Percentiles rank a stretch among this genome's conserved stretches.
phyloP scores from a whole-genome alignment of 441 rosid species.

The Populus tomentosa region DNA sequence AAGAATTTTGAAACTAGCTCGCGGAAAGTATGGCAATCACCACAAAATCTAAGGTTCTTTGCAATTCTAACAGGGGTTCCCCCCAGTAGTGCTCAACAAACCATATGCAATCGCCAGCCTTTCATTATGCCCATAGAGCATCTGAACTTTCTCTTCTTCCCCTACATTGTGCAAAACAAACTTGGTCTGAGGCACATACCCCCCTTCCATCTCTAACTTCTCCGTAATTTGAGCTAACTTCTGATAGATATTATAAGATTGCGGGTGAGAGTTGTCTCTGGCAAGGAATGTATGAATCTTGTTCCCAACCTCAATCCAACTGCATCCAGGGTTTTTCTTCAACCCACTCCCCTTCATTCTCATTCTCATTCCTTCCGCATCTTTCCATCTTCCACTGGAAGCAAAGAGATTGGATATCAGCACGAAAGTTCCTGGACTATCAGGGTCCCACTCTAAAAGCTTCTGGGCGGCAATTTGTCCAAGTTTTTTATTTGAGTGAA shows the following conservation, averaged over 20 bases:
- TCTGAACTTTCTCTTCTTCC: conserved; percentile 63
- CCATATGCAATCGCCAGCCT: conserved; percentile 80
- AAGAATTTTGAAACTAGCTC: no score
- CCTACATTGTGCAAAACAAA: conserved; percentile 58
- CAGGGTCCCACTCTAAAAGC: conserved; percentile 51
- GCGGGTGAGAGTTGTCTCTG: conserved; percentile 35
- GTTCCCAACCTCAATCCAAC: conserved; percentile 74
- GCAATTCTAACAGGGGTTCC: conserved; percentile 48
- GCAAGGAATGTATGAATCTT: conserved; percentile 32
- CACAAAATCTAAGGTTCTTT: conserved; percentile 59
- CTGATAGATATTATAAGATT: conserved; percentile 45
- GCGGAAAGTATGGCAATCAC: no score
- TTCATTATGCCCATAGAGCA: conserved; percentile 78
- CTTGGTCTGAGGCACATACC: conserved; percentile 65
- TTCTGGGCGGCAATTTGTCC: conserved; percentile 68
- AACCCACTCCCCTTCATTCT: conserved; percentile 68
- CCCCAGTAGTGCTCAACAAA: conserved; percentile 44
- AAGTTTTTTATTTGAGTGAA: conserved; percentile 64
- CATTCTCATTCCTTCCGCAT: conserved; percentile 58
- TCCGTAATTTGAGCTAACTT: conserved; percentile 48
- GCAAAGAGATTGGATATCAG: conserved; percentile 83
- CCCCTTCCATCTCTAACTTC: conserved; percentile 53
- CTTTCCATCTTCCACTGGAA: conserved; percentile 62
- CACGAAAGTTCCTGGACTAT: conserved; percentile 78
- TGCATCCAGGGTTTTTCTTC: conserved; percentile 81